Percentiles rank a stretch among this genome's conserved stretches.
Conservation (phyloP, 2,329 filamentous ascomycete genomes). For the Thielaviopsis ethacetica region DNA sequence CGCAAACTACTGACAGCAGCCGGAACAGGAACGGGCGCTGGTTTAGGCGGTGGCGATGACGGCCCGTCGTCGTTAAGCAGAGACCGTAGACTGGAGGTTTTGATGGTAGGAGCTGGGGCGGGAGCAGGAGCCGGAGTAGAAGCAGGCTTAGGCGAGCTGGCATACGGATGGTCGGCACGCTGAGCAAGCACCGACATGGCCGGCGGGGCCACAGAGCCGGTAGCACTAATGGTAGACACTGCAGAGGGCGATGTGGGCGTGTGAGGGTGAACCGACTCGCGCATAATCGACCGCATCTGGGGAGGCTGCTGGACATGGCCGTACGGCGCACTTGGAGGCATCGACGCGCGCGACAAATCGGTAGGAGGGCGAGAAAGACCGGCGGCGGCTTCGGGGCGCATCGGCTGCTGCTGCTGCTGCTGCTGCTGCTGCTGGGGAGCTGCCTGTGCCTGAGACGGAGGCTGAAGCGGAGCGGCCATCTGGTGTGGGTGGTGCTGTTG, state of each 20-base stretch:
- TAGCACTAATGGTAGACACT: not conserved
- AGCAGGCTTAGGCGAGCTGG: constrained; percentile 6
- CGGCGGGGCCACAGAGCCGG: too few species aligned
- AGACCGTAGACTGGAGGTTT: constrained; percentile 47
- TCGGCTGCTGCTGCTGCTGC: not conserved
- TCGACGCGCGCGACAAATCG: not conserved
- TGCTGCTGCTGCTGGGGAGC: not conserved
- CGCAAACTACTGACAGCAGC: constrained; percentile 28
- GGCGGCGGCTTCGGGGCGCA: not conserved
- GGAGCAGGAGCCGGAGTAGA: not conserved
- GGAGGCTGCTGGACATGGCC: not conserved
- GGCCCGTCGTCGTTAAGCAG: constrained; percentile 43
- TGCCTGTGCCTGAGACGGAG: not conserved
- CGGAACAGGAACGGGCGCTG: constrained; percentile 28
- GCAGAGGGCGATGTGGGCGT: not conserved
- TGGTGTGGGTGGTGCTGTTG: constrained; percentile 2
- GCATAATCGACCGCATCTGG: not conserved
- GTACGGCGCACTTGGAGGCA: not conserved
- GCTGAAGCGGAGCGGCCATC: not conserved
- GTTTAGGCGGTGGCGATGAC: constrained; percentile 24
- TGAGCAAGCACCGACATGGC: not conserved
- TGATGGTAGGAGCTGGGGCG: constrained; percentile 28
- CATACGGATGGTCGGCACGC: constrained; percentile 4
- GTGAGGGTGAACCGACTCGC: not conserved
- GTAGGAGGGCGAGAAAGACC: not conserved